Percentiles rank a stretch among this genome's conserved stretches.
phyloP scores from a whole-genome alignment of 1,139 yeast species.

The Petasospora rhodanensis region DNA sequence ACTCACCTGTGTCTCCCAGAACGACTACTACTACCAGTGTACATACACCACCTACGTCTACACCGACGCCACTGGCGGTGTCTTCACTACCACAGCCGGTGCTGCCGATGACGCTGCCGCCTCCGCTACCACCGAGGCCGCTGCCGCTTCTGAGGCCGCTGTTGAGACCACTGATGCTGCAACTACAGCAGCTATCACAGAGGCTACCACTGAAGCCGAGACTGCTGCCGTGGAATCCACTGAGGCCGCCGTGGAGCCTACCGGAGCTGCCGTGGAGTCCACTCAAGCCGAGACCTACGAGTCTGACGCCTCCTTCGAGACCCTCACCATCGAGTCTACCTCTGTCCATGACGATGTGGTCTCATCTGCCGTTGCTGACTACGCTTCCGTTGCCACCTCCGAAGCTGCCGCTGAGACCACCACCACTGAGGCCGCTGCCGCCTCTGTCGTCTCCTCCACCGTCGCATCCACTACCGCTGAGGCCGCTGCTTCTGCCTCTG shows the following conservation, averaged over 20 bases:
- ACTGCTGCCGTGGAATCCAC: background rate
- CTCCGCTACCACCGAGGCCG: background rate
- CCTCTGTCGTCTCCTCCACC: background rate
- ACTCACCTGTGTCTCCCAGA: slow-evolving; percentile 1
- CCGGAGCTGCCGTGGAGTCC: background rate
- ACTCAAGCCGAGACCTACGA: background rate
- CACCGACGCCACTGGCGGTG: background rate
- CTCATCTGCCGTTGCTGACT: background rate
- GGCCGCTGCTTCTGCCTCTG: background rate
- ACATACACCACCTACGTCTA: background rate
- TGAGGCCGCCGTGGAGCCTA: background rate
- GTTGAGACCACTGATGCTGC: background rate
- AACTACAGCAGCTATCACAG: no score
- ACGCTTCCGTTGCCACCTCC: background rate
- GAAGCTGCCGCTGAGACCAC: background rate
- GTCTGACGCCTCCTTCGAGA: background rate
- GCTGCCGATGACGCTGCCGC: background rate
- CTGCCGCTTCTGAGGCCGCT: background rate
- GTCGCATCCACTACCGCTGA: background rate
- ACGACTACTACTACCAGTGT: slow-evolving; percentile 1
- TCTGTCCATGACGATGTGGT: no score
- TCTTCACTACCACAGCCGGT: background rate
- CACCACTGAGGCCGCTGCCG: background rate
- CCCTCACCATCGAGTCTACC: no score
- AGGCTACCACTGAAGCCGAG: background rate